Percentiles rank a stretch among this genome's conserved stretches.
Evolutionary conservation across 129 eudicot genomes (phyloP).

Genomic region (Escallonia rubra): DNA sequence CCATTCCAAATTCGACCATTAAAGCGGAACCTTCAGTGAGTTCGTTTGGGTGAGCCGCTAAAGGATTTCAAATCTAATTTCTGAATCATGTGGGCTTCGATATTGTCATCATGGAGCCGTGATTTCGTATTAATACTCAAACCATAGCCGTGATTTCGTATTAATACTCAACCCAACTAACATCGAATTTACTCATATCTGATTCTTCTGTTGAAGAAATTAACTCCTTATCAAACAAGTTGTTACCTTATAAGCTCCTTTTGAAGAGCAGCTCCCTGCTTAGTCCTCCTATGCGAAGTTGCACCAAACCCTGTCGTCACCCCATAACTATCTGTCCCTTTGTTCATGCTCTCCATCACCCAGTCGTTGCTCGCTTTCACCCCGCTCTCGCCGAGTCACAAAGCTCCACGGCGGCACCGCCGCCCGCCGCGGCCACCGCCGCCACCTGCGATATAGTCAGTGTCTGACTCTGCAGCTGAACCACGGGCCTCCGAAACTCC

Average conservation of each 20-base stretch:
- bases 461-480: constrained; percentile 28
- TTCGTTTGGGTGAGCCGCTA: no score
- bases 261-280: constrained; percentile 78
- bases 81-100: no score
- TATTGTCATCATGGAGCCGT: no score
- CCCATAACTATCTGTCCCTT: constrained; percentile 71
- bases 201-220: no score
- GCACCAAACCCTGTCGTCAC: constrained; percentile 83
- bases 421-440: constrained; percentile 23
- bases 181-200: no score
- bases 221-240: no score
- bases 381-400: constrained; percentile 29
- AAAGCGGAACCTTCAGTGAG: no score
- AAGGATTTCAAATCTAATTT: no score
- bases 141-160: no score
- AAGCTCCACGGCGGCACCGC: constrained; percentile 31
- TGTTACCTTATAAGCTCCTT: constrained; percentile 82
- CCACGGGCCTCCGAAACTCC: constrained; percentile 31
- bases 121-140: no score
- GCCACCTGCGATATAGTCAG: constrained; percentile 44
- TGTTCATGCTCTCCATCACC: constrained; percentile 78
- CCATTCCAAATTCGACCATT: no score
- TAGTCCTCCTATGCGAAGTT: constrained; percentile 68
- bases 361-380: constrained; percentile 58
- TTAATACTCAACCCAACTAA: no score